Evolutionary conservation across 768 basidiomycete genomes (phyloP), one percentile per base, ranked within the genome.

Genomic region (Nidularia pulvinata): DNA sequence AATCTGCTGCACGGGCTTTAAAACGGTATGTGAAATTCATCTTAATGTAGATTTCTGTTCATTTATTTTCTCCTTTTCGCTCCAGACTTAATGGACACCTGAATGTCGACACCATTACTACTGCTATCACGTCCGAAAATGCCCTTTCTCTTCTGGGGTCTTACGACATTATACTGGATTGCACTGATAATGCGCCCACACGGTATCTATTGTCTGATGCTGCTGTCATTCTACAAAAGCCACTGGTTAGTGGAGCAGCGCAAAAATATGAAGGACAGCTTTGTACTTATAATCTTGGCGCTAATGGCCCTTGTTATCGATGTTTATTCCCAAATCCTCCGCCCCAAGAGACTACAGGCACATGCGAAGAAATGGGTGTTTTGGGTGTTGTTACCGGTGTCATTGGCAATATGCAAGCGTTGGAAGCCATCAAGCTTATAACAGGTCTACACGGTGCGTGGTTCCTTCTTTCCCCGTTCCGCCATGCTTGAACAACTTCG

Each of bases 131-230:
- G 14, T 60, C 89, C 6, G 62, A 70, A 30, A 93, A 93, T 59
- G 91, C 93, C 0, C 55, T 83, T n/a, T 55, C 69, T 13, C 69
- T 91, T 19, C 73, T 95, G 9, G 57, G 64, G 9, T 63, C 78
- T 1, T 94, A 92, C 62, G 83, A 89, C 65, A 69, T 97, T 49
- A 77, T 98, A 48, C 75, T 98, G 13, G 96, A 98, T 71, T 98
- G 95, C 74, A 97, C 95, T 4, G 95, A 98, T 71, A 96, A 97
- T 58, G 84, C 88, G 1, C 85, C 90, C 2, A 95, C 94, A 0
- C 88, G 97, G 5, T 98, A 98, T 69, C 82, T 98, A 16, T 79
- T 99, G 50, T 95, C 93, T 25, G 95, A 98, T 66, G 83, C 84
- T 1, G 84, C 90, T 13, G 90, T 94, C 37, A 73, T 72, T 1